Conservation (phyloP, 176 grass and related monocot species). For the Oryza rufipogon region DNA sequence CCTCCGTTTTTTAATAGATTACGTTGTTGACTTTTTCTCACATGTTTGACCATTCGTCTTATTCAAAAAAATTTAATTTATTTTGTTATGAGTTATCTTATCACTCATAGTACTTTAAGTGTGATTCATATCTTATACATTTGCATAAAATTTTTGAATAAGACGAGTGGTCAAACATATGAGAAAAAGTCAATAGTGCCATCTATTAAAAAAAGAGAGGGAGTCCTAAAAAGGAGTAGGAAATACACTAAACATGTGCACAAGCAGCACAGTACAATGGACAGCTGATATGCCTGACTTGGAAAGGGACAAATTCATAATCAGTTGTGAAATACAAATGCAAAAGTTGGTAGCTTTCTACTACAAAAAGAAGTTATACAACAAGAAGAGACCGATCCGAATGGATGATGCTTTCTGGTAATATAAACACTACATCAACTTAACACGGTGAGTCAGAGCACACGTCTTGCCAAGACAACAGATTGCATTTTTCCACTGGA, state of each 20-base stretch:
- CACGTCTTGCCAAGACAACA: slow-evolving; percentile 1
- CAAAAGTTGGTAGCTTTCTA: slow-evolving; percentile 12
- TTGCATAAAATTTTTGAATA: too few relatives aligned
- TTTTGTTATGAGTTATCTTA: too few relatives aligned
- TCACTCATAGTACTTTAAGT: too few relatives aligned
- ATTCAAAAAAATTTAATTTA: too few relatives aligned
- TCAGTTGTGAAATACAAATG: slow-evolving; percentile 7
- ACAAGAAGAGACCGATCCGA: neutral
- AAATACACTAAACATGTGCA: neutral
- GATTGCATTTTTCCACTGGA: slow-evolving; percentile 13
- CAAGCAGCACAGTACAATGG: neutral
- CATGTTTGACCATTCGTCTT: too few relatives aligned
- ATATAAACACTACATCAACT: slow-evolving; percentile 30
- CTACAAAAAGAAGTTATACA: slow-evolving; percentile 24
- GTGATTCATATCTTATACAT: too few relatives aligned
- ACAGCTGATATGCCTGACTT: neutral
- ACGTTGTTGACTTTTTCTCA: too few relatives aligned
- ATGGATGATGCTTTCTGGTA: slow-evolving; percentile 18
- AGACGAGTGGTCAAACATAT: too few relatives aligned
- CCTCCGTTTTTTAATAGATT: too few relatives aligned
- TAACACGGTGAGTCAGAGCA: slow-evolving; percentile 9
- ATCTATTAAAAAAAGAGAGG: too few relatives aligned
- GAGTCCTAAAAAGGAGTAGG: neutral
- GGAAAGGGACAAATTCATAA: slow-evolving; percentile 13
- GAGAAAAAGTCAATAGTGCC: too few relatives aligned